Base-by-base conservation (phyloP, 1,139 yeast genomes). In the Protomyces arabidopsidicola region DNA sequence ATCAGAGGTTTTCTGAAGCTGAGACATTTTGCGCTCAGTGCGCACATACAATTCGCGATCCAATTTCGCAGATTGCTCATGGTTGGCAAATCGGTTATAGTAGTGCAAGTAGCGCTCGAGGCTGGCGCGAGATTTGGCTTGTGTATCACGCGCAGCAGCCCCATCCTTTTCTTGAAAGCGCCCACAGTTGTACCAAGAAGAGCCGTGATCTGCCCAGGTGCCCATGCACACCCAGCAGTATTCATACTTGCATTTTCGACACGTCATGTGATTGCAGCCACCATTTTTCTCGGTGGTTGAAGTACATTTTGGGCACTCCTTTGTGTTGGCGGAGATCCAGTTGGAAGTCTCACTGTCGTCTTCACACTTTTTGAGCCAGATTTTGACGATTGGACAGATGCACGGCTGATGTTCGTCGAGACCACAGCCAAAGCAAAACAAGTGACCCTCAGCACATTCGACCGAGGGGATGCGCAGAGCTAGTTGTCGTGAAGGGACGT, bases 161-260 rank as follows among this genome's bases (percentile, higher is more conserved):
- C 72, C 72, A 36, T 77, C 78, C 35, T 74, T 77, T 58, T 76
- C 83, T 63, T 81, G 79, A 72, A 78, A 87, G 65, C 84, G 76
- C 66, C 82, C 83, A 73, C 97, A 93, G 65, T 84, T 82, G 75
- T 84, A 90, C 74, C 77, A 85, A 59, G 80, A 77, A 45, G 80
- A 78, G 0, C 84, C 85, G 75, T 93, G 98, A n/a, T 76, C 76
- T 0, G 73, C 71, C 98, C 98, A 95, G 39, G 78, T 81, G 6
- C 86, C 86, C 69, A 84, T 74, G 74, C 99, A 93, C 58, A 90
- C 85, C 99, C 99, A 93, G 73, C 99, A 93, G 73, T 90, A 93
- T 71, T 91, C 89, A 72, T 83, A 76, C 12, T 74, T 73, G 74
- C 99, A 93, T 67, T 85, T 86, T 4, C 82, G 78, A 74, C 99